A percentile compares a stretch with the other conserved stretches of the same genome.
Conservation (phyloP, 2,329 filamentous ascomycete genomes). For the Pseudocercospora fuligena region DNA sequence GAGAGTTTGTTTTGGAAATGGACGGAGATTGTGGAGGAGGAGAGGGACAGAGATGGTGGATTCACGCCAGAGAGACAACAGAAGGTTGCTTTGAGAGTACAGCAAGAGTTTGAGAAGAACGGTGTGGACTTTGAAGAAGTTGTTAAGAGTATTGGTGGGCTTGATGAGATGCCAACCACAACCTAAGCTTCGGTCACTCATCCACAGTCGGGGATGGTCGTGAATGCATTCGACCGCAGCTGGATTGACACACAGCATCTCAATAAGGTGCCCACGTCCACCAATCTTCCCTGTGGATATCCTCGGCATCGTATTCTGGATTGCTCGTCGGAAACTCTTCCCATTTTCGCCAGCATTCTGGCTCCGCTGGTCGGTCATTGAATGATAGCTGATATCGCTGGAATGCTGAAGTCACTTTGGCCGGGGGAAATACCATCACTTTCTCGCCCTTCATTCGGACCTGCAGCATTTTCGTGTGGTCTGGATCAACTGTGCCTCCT, state of each 20-base stretch:
- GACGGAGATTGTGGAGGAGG: conserved; percentile 91
- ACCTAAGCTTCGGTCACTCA: background rate
- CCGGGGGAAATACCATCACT: background rate
- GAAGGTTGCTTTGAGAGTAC: conserved; percentile 73
- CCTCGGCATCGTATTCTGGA: too few relatives aligned
- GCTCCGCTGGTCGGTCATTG: background rate
- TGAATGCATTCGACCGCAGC: background rate
- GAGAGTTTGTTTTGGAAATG: conserved; percentile 89
- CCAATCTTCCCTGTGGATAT: background rate
- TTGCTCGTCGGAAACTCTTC: background rate
- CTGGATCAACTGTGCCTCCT: too few relatives aligned
- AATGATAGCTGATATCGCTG: background rate
- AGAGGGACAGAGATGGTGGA: conserved; percentile 76
- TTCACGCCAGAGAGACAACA: conserved; percentile 77
- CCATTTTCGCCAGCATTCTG: background rate
- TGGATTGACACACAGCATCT: background rate
- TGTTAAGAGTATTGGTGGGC: conserved; percentile 71
- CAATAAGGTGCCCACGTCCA: background rate
- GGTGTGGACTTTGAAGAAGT: conserved; percentile 83
- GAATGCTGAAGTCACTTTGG: too few relatives aligned
- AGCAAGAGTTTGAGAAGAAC: conserved; percentile 73
- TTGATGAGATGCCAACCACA: conserved; percentile 56
- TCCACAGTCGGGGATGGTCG: background rate
- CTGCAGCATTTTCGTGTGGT: background rate
- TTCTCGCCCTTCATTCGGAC: background rate